Conservation (phyloP, 805 yeast genomes). For the Saccharomycopsis capsularis region DNA sequence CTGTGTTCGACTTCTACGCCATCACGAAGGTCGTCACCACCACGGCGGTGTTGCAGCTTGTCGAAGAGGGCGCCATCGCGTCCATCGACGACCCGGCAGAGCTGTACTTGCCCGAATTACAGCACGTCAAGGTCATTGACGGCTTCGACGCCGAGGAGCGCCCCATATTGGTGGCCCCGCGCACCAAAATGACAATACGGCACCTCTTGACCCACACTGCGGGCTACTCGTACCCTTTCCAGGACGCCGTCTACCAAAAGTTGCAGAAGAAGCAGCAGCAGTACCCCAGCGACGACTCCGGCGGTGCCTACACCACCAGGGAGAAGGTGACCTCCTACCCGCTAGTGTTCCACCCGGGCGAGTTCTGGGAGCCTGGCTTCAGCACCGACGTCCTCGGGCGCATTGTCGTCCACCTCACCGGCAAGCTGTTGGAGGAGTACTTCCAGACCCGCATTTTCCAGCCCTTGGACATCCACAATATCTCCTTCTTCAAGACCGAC, state of each 20-base stretch:
- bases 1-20: conserved; percentile 28
- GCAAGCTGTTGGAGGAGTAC: conserved; percentile 27
- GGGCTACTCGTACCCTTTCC: conserved; percentile 31
- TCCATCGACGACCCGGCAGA: conserved; percentile 26
- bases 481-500: conserved; percentile 24
- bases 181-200: conserved; percentile 27
- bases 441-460: conserved; percentile 26
- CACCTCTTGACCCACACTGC: conserved; percentile 33
- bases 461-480: conserved; percentile 28
- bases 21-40: conserved; percentile 29
- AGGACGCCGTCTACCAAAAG: not conserved
- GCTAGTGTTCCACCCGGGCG: conserved; percentile 31
- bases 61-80: conserved; percentile 28
- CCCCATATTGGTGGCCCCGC: conserved; percentile 18
- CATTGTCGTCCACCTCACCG: conserved; percentile 27
- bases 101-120: not conserved
- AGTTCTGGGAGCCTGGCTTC: conserved; percentile 30
- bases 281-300: not conserved
- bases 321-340: conserved; percentile 24
- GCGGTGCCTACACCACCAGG: conserved; percentile 20
- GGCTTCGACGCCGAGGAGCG: conserved; percentile 4
- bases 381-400: conserved; percentile 31
- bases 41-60: conserved; percentile 29
- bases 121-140: not conserved
- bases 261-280: not conserved